Base-by-base conservation (phyloP, 2,329 filamentous ascomycete species). In the Ophiobolus disseminans region DNA sequence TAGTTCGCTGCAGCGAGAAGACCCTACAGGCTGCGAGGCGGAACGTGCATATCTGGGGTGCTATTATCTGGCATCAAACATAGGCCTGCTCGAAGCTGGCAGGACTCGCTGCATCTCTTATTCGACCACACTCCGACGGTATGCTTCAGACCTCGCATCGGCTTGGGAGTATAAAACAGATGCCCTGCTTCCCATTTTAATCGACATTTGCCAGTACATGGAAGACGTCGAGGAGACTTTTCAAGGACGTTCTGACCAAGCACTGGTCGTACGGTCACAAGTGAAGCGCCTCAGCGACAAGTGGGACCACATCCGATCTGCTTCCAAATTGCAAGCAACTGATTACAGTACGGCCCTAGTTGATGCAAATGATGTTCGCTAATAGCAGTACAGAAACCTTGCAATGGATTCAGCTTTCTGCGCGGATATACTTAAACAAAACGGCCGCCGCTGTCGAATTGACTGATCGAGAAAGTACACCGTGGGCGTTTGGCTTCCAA, bases 141-240 rank as follows among this genome's bases (percentile, higher is more conserved):
- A 70, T 47, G 66, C 69, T 7, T 63, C 64, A 16, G 67, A 72
- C 28, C 38, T 72, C 16, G 62, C 63, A n/a, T 57, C 61, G 17
- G 50, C 54, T 7, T 65, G 65, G 63, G 69, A 71, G 37, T 53
- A 65, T 22, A 62, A 61, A 37, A 61, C 68, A 2, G 69, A 72
- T 22, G 48, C 59, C 2, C 55, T 69, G 26, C 53, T 72, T 9
- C 66, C 66, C 5, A 57, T 64, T 2, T 50, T 72, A 13, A 50
- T 70, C 16, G 63, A 71, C 28, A 64, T 61, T 4, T 71, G 69
- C 36, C 66, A 69, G 28, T 70, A 67, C 20, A 65, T 68, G 55
- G 69, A 72, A 50, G 69, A 72, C 32, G 60, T 71, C 5, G 63
- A 71, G 20, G 69, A 71, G 43, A 71, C 69, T 3, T 69, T 72